Conservation (phyloP, 2,329 filamentous ascomycete species). For the Rhynchosporium agropyri region DNA sequence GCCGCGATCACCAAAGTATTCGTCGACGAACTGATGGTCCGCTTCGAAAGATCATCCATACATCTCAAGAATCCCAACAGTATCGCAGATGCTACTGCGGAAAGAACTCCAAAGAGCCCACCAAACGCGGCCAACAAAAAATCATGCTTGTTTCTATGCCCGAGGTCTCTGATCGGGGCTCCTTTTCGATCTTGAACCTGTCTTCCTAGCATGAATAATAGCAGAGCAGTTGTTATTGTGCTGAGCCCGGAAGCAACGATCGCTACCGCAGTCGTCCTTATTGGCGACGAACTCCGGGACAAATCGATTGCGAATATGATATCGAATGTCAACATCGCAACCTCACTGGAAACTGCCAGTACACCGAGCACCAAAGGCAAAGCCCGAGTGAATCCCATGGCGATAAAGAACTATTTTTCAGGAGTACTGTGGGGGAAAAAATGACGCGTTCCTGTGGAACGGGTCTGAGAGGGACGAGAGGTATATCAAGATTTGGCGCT, state of each 20-base stretch:
- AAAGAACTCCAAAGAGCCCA: constrained; percentile 34
- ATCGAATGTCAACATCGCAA: constrained; percentile 38
- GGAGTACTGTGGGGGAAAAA: constrained; percentile 1
- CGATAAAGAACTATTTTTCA: constrained; percentile 11
- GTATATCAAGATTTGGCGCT: constrained; percentile 25
- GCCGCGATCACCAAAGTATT: constrained; percentile 33
- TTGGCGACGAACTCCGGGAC: constrained; percentile 24
- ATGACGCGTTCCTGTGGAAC: constrained; percentile 28
- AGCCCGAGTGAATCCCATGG: constrained; percentile 33
- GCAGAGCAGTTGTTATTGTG: constrained; percentile 31
- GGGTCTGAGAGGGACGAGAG: constrained; percentile 17
- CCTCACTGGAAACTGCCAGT: constrained; percentile 37
- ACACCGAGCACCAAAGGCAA: constrained; percentile 37
- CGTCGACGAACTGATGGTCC: constrained; percentile 30
- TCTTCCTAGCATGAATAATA: constrained; percentile 34
- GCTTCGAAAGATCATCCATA: constrained; percentile 30
- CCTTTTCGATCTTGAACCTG: constrained; percentile 39
- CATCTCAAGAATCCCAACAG: constrained; percentile 35
- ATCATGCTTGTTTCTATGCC: constrained; percentile 35
- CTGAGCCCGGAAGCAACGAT: constrained; percentile 37
- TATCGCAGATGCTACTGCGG: constrained; percentile 35
- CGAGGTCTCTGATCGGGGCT: constrained; percentile 35
- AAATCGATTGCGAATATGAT: constrained; percentile 39
- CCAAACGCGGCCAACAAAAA: constrained; percentile 38
- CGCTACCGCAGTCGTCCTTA: constrained; percentile 28